phyloP scores from a whole-genome alignment of 441 rosid genomes.

The Daphne laureola region DNA sequence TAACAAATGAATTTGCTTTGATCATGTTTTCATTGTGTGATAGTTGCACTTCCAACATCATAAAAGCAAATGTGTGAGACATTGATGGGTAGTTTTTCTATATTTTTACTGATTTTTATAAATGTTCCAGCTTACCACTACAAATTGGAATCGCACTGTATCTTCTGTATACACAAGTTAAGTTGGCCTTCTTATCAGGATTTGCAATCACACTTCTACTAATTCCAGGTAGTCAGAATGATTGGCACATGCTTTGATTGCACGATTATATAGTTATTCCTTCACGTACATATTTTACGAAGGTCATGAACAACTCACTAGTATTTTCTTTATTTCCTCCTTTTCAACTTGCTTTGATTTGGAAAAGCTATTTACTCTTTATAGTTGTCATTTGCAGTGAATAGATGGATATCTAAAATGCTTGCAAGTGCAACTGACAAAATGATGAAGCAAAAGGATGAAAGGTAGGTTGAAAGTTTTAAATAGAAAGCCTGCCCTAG shows the following conservation, averaged over 20 bases:
- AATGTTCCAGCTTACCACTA: conserved; percentile 76
- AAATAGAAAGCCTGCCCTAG: too few species aligned
- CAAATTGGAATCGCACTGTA: conserved; percentile 92
- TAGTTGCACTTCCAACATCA: background rate
- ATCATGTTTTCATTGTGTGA: too few species aligned
- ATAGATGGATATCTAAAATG: conserved; percentile 84
- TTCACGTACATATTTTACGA: background rate
- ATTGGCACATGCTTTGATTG: conserved; percentile 8
- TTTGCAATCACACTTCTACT: conserved; percentile 70
- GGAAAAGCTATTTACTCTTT: background rate
- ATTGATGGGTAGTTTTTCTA: too few species aligned
- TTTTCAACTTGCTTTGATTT: too few species aligned
- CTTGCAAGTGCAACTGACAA: conserved; percentile 89
- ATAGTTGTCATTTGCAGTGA: conserved; percentile 39
- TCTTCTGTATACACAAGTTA: conserved; percentile 84
- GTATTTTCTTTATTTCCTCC: too few species aligned
- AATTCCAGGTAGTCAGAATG: conserved; percentile 59
- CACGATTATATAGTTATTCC: conserved; percentile 1
- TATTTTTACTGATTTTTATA: conserved; percentile 5
- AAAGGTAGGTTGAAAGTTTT: conserved; percentile 41
- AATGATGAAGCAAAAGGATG: conserved; percentile 98
- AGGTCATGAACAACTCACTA: too few species aligned
- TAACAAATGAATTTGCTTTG: conserved; percentile 25
- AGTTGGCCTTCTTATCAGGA: conserved; percentile 84
- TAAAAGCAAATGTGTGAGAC: too few species aligned